Conservation (phyloP, 805 yeast species). For the Saturnispora quitensis region DNA sequence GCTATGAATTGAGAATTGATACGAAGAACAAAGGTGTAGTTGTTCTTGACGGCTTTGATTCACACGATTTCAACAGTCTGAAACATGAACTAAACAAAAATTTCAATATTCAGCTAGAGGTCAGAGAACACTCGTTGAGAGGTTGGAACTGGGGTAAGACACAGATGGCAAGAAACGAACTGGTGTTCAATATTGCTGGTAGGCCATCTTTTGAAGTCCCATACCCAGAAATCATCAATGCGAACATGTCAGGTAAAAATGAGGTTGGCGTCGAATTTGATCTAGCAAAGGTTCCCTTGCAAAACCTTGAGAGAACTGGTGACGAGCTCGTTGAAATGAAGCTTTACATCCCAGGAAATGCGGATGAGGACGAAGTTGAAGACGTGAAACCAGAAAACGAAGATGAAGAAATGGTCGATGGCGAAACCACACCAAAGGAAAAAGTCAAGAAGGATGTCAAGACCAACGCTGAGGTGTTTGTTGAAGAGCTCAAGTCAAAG, state of each 20-base stretch:
- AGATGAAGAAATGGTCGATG: conserved; percentile 16
- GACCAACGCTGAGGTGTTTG: conserved; percentile 75
- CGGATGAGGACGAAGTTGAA: conserved; percentile 37
- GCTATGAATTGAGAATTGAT: conserved; percentile 80
- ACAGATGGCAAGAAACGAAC: conserved; percentile 85
- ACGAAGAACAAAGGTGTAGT: conserved; percentile 84
- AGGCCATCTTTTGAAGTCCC: conserved; percentile 91
- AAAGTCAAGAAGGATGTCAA: conserved; percentile 33
- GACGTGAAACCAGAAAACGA: conserved; percentile 2
- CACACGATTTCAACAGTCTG: conserved; percentile 68
- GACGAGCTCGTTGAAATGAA: conserved; percentile 95
- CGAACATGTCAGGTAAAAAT: conserved; percentile 83
- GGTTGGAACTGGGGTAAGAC: conserved; percentile 99
- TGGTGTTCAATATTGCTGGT: conserved; percentile 76
- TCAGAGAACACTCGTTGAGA: conserved; percentile 81
- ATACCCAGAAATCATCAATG: conserved; percentile 66
- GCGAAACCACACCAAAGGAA: conserved; percentile 25
- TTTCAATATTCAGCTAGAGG: conserved; percentile 66
- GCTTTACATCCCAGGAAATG: conserved; percentile 85
- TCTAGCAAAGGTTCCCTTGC: conserved; percentile 33
- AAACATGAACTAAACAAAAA: conserved; percentile 77
- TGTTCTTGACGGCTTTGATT: conserved; percentile 85
- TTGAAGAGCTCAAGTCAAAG: conserved; percentile 82
- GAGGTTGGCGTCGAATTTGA: conserved; percentile 90
- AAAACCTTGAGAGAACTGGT: conserved; percentile 60